These are phyloP conservation scores for Castanea crenata DNA, from an alignment of 306 rosid species.

Conservation along the genomic window DNA sequence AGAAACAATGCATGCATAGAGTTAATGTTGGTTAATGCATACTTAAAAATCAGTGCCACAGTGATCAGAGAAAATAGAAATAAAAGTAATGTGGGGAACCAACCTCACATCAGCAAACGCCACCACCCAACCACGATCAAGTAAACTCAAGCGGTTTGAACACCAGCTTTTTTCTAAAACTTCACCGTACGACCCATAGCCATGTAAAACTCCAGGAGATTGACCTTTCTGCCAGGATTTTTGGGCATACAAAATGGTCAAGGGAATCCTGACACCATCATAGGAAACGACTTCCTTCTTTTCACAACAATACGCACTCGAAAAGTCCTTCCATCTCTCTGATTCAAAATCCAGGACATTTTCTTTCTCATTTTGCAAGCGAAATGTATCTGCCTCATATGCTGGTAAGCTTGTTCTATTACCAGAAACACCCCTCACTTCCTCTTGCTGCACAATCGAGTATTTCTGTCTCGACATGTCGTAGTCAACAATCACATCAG, in stretches of 20 bases:
- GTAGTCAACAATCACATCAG: constrained; percentile 85
- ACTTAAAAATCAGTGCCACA: background rate
- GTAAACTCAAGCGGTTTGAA: constrained; percentile 73
- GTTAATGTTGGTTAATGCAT: background rate
- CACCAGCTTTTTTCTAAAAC: constrained; percentile 81
- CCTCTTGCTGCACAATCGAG: constrained; percentile 80
- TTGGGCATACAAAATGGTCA: constrained; percentile 75
- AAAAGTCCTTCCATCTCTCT: constrained; percentile 65
- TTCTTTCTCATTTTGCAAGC: constrained; percentile 19
- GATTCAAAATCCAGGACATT: constrained; percentile 28
- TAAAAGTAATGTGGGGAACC: constrained; percentile 13
- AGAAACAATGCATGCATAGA: background rate
- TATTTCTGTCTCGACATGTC: constrained; percentile 67
- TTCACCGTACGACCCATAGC: constrained; percentile 97
- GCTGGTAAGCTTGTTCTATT: constrained; percentile 27
- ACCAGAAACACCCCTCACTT: constrained; percentile 49
- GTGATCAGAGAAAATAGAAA: background rate
- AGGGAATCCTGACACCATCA: constrained; percentile 66
- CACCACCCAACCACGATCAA: constrained; percentile 91
- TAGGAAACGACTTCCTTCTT: constrained; percentile 70
- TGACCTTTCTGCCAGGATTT: constrained; percentile 56
- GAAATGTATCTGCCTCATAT: constrained; percentile 7
- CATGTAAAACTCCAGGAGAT: constrained; percentile 78
- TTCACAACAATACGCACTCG: constrained; percentile 57
- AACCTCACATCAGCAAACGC: constrained; percentile 96